A percentile compares a stretch with the other conserved stretches of the same genome.
phyloP scores from a whole-genome alignment of 139 green algal species.

The Microglena sp. region DNA sequence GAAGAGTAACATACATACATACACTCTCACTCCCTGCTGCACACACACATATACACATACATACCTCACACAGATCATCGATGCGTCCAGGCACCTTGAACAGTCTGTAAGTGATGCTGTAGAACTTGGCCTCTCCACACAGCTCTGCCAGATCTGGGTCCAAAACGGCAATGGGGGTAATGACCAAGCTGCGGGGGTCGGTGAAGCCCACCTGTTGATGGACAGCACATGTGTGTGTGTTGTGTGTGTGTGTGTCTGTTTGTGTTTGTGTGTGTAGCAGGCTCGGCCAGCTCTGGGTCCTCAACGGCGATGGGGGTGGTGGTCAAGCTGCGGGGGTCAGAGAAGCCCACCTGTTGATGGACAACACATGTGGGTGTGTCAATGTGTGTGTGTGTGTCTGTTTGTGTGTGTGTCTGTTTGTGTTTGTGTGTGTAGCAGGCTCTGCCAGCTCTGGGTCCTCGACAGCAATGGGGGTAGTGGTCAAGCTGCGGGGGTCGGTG shows the following conservation, averaged over 20 bases:
- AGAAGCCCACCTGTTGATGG: constrained; percentile 80
- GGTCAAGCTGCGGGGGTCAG: constrained; percentile 65
- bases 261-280: too few relatives aligned
- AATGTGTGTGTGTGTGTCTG: neutral
- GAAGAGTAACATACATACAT: too few relatives aligned
- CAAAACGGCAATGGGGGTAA: constrained; percentile 51
- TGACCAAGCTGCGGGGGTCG: constrained; percentile 64
- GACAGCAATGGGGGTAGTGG: constrained; percentile 48
- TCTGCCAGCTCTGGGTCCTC: constrained; percentile 60
- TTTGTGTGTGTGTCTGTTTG: neutral
- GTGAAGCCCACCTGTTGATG: constrained; percentile 72
- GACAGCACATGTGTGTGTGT: too few relatives aligned
- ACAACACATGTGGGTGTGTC: neutral
- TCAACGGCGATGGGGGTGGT: constrained; percentile 51
- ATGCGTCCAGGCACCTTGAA: constrained; percentile 89
- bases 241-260: neutral
- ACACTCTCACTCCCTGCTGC: too few relatives aligned
- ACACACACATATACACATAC: neutral
- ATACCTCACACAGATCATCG: constrained; percentile 73
- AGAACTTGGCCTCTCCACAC: constrained; percentile 82
- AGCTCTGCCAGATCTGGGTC: constrained; percentile 63
- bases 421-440: too few relatives aligned
- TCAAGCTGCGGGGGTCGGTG: constrained; percentile 65
- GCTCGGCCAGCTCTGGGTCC: constrained; percentile 57
- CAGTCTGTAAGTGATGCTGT: constrained; percentile 84